A percentile compares a stretch with the other conserved stretches of the same genome.
phyloP scores from a whole-genome alignment of 1,139 yeast genomes.

The Debaryomyces udenii region DNA sequence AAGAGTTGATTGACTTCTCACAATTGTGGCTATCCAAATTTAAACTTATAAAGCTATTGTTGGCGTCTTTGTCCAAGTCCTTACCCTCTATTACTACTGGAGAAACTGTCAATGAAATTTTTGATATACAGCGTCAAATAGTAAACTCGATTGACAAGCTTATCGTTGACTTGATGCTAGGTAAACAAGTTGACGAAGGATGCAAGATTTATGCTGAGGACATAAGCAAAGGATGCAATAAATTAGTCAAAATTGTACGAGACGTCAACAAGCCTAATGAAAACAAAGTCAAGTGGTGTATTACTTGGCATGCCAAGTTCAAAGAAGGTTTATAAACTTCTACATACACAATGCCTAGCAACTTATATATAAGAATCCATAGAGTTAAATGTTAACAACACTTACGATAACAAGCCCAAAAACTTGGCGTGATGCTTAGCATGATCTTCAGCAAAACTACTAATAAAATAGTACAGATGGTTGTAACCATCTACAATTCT shows the following conservation, averaged over 20 bases:
- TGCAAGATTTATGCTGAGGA: slow-evolving; percentile 25
- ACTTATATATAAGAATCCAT: too few relatives aligned
- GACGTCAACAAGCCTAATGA: slow-evolving; percentile 42
- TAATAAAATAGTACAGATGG: slow-evolving; percentile 85
- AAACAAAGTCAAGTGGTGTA: slow-evolving; percentile 53
- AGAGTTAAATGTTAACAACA: too few relatives aligned
- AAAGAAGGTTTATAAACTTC: slow-evolving; percentile 14
- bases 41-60: slow-evolving; percentile 55
- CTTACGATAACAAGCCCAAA: slow-evolving; percentile 49
- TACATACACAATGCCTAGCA: not conserved
- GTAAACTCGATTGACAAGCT: slow-evolving; percentile 47
- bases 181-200: slow-evolving; percentile 37
- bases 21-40: slow-evolving; percentile 54
- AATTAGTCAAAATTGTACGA: slow-evolving; percentile 38
- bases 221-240: slow-evolving; percentile 32
- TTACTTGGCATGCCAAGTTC: slow-evolving; percentile 51
- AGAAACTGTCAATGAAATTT: slow-evolving; percentile 37
- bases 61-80: slow-evolving; percentile 59
- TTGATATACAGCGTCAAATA: slow-evolving; percentile 32
- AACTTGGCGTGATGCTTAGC: slow-evolving; percentile 85
- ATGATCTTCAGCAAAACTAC: slow-evolving; percentile 81
- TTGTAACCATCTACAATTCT: slow-evolving; percentile 82
- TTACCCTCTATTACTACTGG: slow-evolving; percentile 46
- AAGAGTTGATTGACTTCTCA: slow-evolving; percentile 43
- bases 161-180: slow-evolving; percentile 52